Conservation (phyloP, 2,329 filamentous ascomycete genomes). For the Claviceps humidiphila region DNA sequence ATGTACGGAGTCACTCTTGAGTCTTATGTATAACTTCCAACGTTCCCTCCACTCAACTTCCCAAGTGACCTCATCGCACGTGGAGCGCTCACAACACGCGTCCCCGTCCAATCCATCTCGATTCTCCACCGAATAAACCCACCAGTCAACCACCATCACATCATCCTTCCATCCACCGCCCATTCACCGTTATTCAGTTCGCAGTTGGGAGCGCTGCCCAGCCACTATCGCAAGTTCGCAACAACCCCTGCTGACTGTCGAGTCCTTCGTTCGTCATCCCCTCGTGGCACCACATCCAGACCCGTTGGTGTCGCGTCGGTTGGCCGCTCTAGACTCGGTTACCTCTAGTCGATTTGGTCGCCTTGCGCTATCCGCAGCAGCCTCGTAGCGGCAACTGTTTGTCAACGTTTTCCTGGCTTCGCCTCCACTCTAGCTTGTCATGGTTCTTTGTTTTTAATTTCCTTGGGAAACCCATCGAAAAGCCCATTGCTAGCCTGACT, state of each 20-base stretch:
- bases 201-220: neutral
- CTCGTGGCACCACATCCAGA: neutral
- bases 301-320: neutral
- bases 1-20: too few species aligned
- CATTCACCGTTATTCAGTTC: constrained; percentile 1
- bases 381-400: neutral
- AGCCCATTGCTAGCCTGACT: too few species aligned
- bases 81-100: too few species aligned
- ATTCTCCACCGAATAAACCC: neutral
- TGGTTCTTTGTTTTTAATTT: neutral
- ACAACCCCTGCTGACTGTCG: constrained; percentile 1
- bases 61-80: too few species aligned
- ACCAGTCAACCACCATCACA: neutral
- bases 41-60: too few species aligned
- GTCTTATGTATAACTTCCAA: too few species aligned
- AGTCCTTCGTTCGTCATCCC: neutral
- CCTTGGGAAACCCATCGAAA: neutral
- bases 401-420: neutral
- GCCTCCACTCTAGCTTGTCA: neutral
- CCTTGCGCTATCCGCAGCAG: neutral
- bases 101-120: neutral
- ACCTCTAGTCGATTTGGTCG: neutral
- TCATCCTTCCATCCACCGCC: neutral
- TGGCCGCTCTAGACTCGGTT: neutral
- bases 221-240: neutral